A percentile compares a stretch with the other conserved stretches of the same genome.
Conservation (phyloP, 805 yeast genomes). For the Cyberlindnera mycetangii region DNA sequence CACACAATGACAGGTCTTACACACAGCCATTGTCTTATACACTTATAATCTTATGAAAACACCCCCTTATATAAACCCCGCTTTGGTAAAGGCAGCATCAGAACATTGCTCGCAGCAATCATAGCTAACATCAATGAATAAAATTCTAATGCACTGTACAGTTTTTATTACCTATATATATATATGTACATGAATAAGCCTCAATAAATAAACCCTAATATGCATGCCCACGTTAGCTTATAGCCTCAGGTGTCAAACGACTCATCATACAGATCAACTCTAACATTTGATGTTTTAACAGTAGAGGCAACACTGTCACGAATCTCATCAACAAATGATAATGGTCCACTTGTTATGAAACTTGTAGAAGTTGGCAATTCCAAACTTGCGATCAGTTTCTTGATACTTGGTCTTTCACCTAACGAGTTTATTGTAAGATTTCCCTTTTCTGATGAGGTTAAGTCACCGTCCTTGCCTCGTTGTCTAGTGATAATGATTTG, state of each 20-base stretch:
- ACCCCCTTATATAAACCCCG: neutral
- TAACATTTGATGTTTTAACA: constrained; percentile 29
- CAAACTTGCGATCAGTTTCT: constrained; percentile 12
- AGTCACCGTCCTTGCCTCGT: neutral
- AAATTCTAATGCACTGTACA: no score
- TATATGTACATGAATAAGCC: no score
- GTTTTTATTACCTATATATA: no score
- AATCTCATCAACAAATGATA: constrained; percentile 51
- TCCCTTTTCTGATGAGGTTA: neutral
- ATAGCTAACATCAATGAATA: no score
- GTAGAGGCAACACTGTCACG: constrained; percentile 46
- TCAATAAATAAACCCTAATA: no score
- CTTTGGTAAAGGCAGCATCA: neutral
- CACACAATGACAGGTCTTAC: no score
- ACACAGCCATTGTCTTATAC: no score
- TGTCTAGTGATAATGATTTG: constrained; percentile 21
- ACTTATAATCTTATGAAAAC: no score
- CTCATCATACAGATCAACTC: constrained; percentile 33
- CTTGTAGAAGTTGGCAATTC: constrained; percentile 39
- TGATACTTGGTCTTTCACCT: constrained; percentile 17
- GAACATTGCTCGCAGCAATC: neutral
- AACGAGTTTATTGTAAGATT: neutral
- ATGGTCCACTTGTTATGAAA: constrained; percentile 65
- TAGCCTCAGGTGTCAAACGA: constrained; percentile 28
- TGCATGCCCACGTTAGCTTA: no score